Evolutionary conservation across 306 rosid species (phyloP), one percentile per base, ranked within the genome.

Genomic region (Vigna unguiculata): DNA sequence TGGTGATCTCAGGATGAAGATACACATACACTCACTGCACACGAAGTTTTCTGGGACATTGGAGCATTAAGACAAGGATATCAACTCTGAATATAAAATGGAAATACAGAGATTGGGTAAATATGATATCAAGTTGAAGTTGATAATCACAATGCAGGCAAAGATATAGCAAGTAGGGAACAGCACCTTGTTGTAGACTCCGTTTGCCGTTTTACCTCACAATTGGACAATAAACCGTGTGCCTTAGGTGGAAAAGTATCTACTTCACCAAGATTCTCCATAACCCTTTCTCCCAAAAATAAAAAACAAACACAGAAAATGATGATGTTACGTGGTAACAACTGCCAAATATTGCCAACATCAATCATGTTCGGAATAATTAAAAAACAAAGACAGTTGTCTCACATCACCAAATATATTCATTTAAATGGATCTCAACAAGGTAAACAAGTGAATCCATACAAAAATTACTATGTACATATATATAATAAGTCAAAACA

Each of bases 211-310:
- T 80, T 82, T 32, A 28, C 71, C 63, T 38, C 83, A 81, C 79
- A 54, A 78, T 64, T 63, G 70, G 88, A 85, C 86, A 75, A 57
- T 21, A 59, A 69, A 75, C 74, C 84, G 82, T 75, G 86, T 71
- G 84, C 25, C 79, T 45, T 71, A 16, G 48, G 17, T 59, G 45
- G 60, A 57, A 75, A 75, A 75, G 82, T 80, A 82, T 82, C 82
- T 71, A 34, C 13, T 49, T 71, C 76, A 64, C 22, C 22, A 79
- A 83, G 84, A 83, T 80, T 72, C 84, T 76, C 43, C 72, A 58
- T 47, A 49, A 74, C 5, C 69, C 66, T 71, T 47, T 69, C 58
- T 63, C 49, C 24, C 57, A 9, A 6, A 48, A 49, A 5, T 2
- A 16, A 61, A 58, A 9, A 70, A 9, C 6, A 34, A 48, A 32